Base-by-base conservation (phyloP, 352 stramenopile genomes). In the Saprolegnia diclina region DNA sequence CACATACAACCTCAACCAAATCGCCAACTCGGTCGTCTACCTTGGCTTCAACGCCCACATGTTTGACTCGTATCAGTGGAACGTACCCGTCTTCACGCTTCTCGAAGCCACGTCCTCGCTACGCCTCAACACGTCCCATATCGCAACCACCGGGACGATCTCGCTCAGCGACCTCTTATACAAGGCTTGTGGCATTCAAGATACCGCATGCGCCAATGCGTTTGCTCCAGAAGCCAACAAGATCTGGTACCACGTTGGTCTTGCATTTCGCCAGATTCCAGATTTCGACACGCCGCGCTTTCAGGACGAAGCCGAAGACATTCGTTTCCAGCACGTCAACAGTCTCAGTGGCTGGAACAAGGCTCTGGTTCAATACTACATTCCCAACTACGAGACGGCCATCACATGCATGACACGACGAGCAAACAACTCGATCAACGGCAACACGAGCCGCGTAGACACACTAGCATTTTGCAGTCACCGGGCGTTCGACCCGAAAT, bases 21-120 rank as follows among this genome's bases (percentile, higher is more conserved):
- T 74, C 18, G 70, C 54, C 32, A 74, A 74, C 57, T 42, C 18
- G 11, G 42, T 65, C 18, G 29, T 72, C 56, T 63, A 72, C 45
- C 38, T 74, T 11, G 70, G 70, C 24, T 24, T 72, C 22, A 53
- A 67, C 37, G 64, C 67, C 35, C 42, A 67, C 24, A 55, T 50
- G 22, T 74, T 65, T 56, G n/a, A 18, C 24, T 46, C 57, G 35
- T 35, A 74, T 38, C 52, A 64, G 18, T 74, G 62, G 21, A 46
- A 74, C 42, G 56, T 71, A 21, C 64, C 64, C 24, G 53, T 74
- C 22, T 53, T 32, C n/a, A 67, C 56, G 21, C 64, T 74, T 7
- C 50, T 74, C 53, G 63, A 74, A 35, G 70, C 52, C 40, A 16
- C 70, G 40, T 32, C 59, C 46, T 22, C 46, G 62, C 16, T n/a